Conservation (phyloP, 2,329 filamentous ascomycete species). For the Colletotrichum coccodes region DNA sequence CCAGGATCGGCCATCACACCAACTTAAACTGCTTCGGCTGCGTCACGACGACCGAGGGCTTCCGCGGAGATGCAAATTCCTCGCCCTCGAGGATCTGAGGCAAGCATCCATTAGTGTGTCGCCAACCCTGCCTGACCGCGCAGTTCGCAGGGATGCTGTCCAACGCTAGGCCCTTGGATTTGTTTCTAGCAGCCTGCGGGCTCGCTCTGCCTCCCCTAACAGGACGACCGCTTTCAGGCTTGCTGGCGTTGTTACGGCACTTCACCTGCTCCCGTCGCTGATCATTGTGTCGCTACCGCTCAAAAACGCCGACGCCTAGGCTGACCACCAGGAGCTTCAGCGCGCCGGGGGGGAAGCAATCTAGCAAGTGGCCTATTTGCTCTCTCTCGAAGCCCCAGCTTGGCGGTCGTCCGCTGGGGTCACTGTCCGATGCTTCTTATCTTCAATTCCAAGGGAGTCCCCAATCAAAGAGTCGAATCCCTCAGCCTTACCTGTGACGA, state of each 20-base stretch:
- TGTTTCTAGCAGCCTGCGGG: neutral
- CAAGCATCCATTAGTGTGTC: conserved; percentile 29
- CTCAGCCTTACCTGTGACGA: neutral
- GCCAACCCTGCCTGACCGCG: conserved; percentile 25
- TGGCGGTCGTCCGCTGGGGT: conserved; percentile 6
- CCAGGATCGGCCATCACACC: conserved; percentile 19
- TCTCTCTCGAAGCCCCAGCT: neutral
- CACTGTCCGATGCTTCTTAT: neutral
- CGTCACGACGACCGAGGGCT: neutral
- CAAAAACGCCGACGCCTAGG: neutral
- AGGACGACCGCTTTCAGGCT: conserved; percentile 2
- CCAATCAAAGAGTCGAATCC: neutral
- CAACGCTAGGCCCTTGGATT: conserved; percentile 16
- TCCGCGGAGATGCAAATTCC: conserved; percentile 31
- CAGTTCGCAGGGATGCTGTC: conserved; percentile 24
- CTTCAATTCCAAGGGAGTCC: neutral
- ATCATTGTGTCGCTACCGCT: conserved; percentile 19
- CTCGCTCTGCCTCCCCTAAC: neutral
- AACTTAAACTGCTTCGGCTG: neutral
- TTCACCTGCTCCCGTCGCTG: conserved; percentile 17
- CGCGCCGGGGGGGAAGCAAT: neutral
- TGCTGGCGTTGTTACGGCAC: conserved; percentile 20
- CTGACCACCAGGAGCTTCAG: conserved; percentile 2
- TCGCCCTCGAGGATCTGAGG: conserved; percentile 26
- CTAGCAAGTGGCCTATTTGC: neutral